Evolutionary conservation across 1,284 basidiomycete genomes (phyloP), one percentile per base, ranked within the genome.

Genomic region (Ceratobasidium sp.): DNA sequence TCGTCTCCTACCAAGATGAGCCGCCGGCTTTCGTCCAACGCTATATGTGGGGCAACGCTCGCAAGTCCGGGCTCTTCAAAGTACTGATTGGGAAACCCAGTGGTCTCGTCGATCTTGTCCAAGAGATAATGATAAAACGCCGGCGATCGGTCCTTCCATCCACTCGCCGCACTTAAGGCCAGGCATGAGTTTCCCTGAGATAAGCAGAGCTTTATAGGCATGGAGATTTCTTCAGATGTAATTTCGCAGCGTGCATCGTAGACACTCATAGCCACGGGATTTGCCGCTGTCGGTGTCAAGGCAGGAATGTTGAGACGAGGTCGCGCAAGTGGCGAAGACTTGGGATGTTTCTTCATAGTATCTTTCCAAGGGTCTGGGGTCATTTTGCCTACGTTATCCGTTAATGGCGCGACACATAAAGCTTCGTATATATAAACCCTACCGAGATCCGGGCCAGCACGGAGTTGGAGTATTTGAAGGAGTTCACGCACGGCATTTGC

Each of bases 241-340:
- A 74, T 53, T 26, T 74, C 69, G 58, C 69, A 74, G 17, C 69
- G 69, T n/a, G 69, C 69, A 11, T 74, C 69, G 13, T 60, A 63
- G 4, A 74, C 58, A 6, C 28, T 61, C 56, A 53, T 63, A 0
- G 69, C 69, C 6, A 49, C 4, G 8, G 58, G 56, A 26, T 74
- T 74, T 23, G 42, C 58, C 4, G 28, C 11, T 0, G 69, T 74
- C 6, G 69, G 56, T 20, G 69, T 74, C 69, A 68, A 51, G 37
- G 45, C 23, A 26, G 66, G 66, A 17, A 68, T 13, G n/a, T 31
- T 53, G n/a, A 49, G 51, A 6, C 66, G 66, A 33, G 47, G 26
- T 20, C 66, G 47, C 28, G 66, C 47, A n/a, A 60, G 39, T 20
- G 39, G 35, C 23, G 69, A 58, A 7, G 42, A 47, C 15, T 73